phyloP scores from a whole-genome alignment of 352 stramenopile genomes.

The Phytopythium cucurbitacearum region DNA sequence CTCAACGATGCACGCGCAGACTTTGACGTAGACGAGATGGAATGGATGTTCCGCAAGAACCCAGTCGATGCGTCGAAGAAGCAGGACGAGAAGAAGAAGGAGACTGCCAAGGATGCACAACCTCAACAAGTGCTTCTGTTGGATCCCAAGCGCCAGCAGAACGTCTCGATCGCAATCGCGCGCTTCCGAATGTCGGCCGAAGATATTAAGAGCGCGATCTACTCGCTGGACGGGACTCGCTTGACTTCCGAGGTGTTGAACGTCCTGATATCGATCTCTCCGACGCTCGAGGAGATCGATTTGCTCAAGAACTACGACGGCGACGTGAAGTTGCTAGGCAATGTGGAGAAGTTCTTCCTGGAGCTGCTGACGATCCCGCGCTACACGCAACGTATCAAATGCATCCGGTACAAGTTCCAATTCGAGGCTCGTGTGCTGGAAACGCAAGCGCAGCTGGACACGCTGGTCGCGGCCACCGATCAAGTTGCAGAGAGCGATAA shows the following conservation, averaged over 20 bases:
- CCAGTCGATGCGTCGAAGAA: slow-evolving; percentile 61
- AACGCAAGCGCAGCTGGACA: slow-evolving; percentile 80
- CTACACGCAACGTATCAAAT: slow-evolving; percentile 88
- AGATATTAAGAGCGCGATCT: slow-evolving; percentile 86
- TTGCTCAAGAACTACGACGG: slow-evolving; percentile 90
- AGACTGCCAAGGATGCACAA: slow-evolving; percentile 29
- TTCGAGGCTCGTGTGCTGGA: slow-evolving; percentile 85
- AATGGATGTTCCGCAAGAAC: slow-evolving; percentile 89
- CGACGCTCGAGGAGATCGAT: slow-evolving; percentile 88
- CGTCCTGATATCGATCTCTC: slow-evolving; percentile 85
- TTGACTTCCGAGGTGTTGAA: slow-evolving; percentile 83
- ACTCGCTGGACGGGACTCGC: slow-evolving; percentile 65
- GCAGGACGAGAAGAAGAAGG: slow-evolving; percentile 79
- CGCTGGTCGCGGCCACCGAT: slow-evolving; percentile 72
- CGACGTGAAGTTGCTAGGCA: slow-evolving; percentile 78
- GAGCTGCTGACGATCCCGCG: slow-evolving; percentile 82
- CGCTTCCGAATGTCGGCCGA: slow-evolving; percentile 91
- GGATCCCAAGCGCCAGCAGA: slow-evolving; percentile 96
- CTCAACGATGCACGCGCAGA: slow-evolving; percentile 62
- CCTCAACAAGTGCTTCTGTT: slow-evolving; percentile 86
- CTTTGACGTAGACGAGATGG: slow-evolving; percentile 79
- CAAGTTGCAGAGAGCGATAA: slow-evolving; percentile 80
- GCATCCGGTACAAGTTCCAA: slow-evolving; percentile 81
- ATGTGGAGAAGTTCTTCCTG: slow-evolving; percentile 87
- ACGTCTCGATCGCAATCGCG: slow-evolving; percentile 97